Conservation (phyloP, 371 early-diverging fungal species). For the Scutellospora calospora region DNA sequence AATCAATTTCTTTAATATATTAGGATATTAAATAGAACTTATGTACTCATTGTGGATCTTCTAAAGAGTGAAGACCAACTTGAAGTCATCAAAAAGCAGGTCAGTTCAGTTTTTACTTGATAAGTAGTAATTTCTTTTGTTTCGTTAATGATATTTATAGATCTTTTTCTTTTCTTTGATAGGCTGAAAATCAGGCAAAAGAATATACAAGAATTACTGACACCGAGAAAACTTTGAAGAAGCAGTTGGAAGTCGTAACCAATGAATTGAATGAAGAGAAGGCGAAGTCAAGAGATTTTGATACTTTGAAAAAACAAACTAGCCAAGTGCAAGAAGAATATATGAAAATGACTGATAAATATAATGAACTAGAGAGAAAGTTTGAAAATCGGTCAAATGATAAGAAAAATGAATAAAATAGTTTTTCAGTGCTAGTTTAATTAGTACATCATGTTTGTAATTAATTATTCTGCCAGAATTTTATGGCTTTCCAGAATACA, state of each 20-base stretch:
- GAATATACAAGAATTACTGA: constrained; percentile 52
- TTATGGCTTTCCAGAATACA: too few relatives aligned
- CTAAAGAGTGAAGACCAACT: constrained; percentile 74
- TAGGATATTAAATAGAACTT: constrained; percentile 80
- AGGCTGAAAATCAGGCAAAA: constrained; percentile 61
- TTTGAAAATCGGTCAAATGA: constrained; percentile 29
- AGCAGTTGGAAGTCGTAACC: constrained; percentile 52
- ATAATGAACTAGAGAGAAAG: constrained; percentile 66
- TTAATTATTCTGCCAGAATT: background rate
- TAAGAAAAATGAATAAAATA: background rate
- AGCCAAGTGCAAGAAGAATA: constrained; percentile 76
- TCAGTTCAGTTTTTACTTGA: constrained; percentile 29
- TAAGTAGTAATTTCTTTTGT: background rate
- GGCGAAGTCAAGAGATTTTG: constrained; percentile 68
- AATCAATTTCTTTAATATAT: background rate
- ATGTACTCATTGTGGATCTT: constrained; percentile 74
- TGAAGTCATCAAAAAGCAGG: constrained; percentile 63
- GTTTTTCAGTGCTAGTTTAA: background rate
- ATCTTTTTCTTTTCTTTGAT: constrained; percentile 23
- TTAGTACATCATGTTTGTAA: background rate
- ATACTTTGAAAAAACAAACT: constrained; percentile 81
- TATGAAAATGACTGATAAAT: constrained; percentile 76
- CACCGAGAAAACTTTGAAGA: constrained; percentile 46
- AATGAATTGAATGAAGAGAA: constrained; percentile 64
- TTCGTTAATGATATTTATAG: background rate